Base-by-base conservation (phyloP, 208 protist species). In the Trypanosoma lewisi region DNA sequence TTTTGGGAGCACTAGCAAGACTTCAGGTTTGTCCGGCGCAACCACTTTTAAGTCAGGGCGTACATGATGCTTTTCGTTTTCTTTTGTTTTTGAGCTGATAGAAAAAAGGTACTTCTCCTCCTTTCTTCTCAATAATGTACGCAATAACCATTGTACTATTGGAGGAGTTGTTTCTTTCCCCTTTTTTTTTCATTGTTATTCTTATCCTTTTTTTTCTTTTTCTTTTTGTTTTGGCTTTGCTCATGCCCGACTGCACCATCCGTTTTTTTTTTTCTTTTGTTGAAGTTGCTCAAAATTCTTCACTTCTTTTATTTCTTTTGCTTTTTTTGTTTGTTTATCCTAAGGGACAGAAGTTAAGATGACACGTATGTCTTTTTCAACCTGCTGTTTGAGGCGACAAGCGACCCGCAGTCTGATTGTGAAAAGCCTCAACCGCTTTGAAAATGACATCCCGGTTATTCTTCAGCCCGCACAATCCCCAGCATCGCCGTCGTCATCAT, bases 381-480 rank as follows among this genome's bases (percentile, higher is more conserved):
- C 49, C 5, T 67, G 33, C 37, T 52, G 17, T 7, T 2, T 67
- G 12, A 37, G 49, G 53, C 36, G 39, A 17, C 42, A 67, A 31
- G 30, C 28, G 9, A 57, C 21, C 14, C 16, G 41, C 21, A 42
- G 53, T 14, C 31, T 73, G 25, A 67, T 21, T 16, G 52, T 67
- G 42, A 73, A 73, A 36, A 67, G 70, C 59, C 49, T 75, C 39
- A 66, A 75, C 34, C 48, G 63, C 30, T 68, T 66, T 66, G 70
- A 75, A n/a, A 36, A 47, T 45, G 39, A 28, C 21, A 21, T 50
- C 21, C 33, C 58, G 31, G 16, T 66, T 23, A 33, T 17, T 41
- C 21, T 66, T 21, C 33, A 33, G 48, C 48, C 23, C 0, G 4
- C 23, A 14, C 25, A 7, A 41, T 41, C 36, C 7, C 7, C 7